Conservation (phyloP, 2,329 filamentous ascomycete species). For the Neurospora crassa region DNA sequence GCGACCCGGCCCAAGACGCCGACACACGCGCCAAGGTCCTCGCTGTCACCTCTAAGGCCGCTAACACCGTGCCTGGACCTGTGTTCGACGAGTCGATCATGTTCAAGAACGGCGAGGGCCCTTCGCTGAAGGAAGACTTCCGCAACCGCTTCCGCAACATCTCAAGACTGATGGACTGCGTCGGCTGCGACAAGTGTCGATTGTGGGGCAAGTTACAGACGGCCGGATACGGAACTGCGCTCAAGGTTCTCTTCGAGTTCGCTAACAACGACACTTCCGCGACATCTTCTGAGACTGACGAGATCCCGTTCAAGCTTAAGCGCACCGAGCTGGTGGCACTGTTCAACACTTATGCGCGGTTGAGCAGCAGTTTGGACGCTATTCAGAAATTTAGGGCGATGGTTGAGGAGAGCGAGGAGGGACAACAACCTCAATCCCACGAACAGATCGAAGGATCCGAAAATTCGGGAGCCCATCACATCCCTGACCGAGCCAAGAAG, state of each 20-base stretch:
- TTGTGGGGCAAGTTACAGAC: constrained; percentile 98
- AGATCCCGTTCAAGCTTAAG: constrained; percentile 53
- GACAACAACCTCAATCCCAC: neutral
- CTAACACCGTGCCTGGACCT: constrained; percentile 47
- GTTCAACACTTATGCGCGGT: constrained; percentile 85
- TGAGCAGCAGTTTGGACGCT: constrained; percentile 70
- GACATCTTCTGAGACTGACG: neutral
- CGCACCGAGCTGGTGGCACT: constrained; percentile 89
- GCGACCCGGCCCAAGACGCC: constrained; percentile 68
- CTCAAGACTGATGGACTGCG: constrained; percentile 94
- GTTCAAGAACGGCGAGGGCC: constrained; percentile 72
- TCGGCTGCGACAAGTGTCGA: constrained; percentile 96
- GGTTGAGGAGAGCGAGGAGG: constrained; percentile 31
- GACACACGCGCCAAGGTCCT: constrained; percentile 74
- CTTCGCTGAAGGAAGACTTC: constrained; percentile 91
- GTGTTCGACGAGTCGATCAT: constrained; percentile 95
- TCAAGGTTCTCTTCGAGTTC: constrained; percentile 95
- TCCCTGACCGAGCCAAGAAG: constrained; percentile 33
- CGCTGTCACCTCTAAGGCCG: constrained; percentile 61
- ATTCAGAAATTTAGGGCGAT: constrained; percentile 61
- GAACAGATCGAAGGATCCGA: constrained; percentile 15
- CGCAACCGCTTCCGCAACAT: constrained; percentile 95
- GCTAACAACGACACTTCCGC: constrained; percentile 50
- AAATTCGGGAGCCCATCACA: constrained; percentile 11
- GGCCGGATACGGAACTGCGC: constrained; percentile 83